Evolutionary conservation across 1,284 basidiomycete species (phyloP), one percentile per base, ranked within the genome.

Genomic region (Neotropicomus parvogracilis): DNA sequence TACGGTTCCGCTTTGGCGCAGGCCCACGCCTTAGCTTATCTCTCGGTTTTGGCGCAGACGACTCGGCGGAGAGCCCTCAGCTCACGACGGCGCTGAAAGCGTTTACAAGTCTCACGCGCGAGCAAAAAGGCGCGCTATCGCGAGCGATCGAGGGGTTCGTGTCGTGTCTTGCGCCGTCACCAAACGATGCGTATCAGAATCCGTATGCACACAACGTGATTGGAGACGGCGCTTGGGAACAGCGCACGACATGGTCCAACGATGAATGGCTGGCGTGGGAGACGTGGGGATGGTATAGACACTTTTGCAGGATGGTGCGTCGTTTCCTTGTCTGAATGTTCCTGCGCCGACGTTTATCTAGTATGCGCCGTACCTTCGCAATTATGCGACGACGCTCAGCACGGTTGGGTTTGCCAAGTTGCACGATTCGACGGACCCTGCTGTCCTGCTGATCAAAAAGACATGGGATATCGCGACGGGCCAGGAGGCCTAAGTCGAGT

Each of bases 201-300:
- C 70, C 74, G 1, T 65, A 71, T 42, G 70, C 75, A 0, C 70
- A 68, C 27, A 71, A 69, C 24, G 78, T 83, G 38, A 74, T 83
- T 36, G 72, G 74, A 3, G 79, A 83, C 55, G 70, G 73, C 12
- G 75, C 79, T 1, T 91, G 88, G 87, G 73, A 79, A 37, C 79
- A 79, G 44, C 81, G 85, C n/a, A 72, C 70, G 6, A 77, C 72
- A 35, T 90, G 88, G 88, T 72, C 72, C 31, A 73, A 78, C 34
- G 75, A 80, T 21, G 80, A 85, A 48, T 93, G 91, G 90, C 75
- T 77, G 59, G 73, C 77, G 4, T 91, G 88, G 88, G 84, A 87
- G 68, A 86, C 85, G 0, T 90, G 88, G 84, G 83, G 85, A 6
- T 92, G 89, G 90, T 91, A 87, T 59, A 74, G 86, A 50, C 88